Percentiles rank a stretch among this genome's conserved stretches.
Evolutionary conservation across 2,329 filamentous ascomycete species (phyloP).

Genomic region (Paecilomyces sp.): DNA sequence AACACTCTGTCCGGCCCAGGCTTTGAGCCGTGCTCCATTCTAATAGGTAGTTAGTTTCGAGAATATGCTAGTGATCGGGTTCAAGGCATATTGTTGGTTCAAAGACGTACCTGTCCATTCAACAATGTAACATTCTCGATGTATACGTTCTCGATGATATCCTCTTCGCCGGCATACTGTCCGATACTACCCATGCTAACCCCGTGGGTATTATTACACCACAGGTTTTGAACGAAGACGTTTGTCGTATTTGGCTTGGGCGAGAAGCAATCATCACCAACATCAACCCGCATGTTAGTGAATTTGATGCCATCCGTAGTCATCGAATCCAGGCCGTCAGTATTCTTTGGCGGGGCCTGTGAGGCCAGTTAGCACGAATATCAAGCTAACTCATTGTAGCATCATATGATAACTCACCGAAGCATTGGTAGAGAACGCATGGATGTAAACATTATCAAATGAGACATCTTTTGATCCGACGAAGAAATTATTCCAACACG

Average conservation of each 20-base stretch:
- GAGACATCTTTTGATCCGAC: conserved; percentile 59
- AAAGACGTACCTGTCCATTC: conserved; percentile 39
- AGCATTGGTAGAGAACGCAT: conserved; percentile 29
- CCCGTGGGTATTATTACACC: conserved; percentile 59
- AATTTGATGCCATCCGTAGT: not conserved
- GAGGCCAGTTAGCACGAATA: not conserved
- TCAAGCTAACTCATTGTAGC: too few species aligned
- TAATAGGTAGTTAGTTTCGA: conserved; percentile 23
- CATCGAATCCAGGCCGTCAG: not conserved
- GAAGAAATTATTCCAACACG: conserved; percentile 59
- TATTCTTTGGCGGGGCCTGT: not conserved
- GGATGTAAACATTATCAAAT: conserved; percentile 56
- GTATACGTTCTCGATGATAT: conserved; percentile 64
- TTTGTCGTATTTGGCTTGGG: conserved; percentile 70
- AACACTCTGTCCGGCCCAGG: conserved; percentile 66
- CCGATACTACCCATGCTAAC: conserved; percentile 67
- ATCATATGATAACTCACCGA: not conserved
- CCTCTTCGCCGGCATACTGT: conserved; percentile 56
- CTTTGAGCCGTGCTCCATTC: conserved; percentile 65
- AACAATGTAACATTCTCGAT: conserved; percentile 55
- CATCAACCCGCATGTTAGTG: conserved; percentile 4
- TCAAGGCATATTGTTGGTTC: not conserved
- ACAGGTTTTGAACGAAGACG: conserved; percentile 55
- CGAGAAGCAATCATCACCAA: conserved; percentile 54
- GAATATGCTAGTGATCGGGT: conserved; percentile 26